phyloP scores from a whole-genome alignment of 495 filamentous ascomycete species.

The Aspergillus biplanus region DNA sequence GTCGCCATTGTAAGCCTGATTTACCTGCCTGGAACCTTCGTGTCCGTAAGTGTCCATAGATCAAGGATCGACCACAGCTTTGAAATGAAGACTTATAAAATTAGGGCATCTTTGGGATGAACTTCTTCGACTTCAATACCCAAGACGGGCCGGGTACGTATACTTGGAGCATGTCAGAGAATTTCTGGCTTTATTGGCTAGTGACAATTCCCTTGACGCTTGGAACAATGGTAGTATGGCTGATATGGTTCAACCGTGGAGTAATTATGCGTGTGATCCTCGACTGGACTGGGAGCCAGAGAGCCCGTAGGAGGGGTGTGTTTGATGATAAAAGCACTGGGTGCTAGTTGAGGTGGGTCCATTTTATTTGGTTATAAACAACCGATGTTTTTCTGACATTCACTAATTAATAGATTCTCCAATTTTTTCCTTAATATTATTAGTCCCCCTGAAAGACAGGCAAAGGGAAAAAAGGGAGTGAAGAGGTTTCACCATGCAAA shows the following conservation, averaged over 20 bases:
- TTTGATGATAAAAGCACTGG: no score
- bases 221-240: constrained; percentile 28
- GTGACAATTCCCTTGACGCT: constrained; percentile 37
- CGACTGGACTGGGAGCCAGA: no score
- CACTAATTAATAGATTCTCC: no score
- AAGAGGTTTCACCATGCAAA: no score
- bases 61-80: background rate
- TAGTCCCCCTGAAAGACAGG: no score
- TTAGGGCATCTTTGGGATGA: constrained; percentile 37
- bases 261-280: background rate
- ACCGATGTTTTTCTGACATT: no score
- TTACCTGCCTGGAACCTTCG: constrained; percentile 45
- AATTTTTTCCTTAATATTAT: no score
- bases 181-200: constrained; percentile 40
- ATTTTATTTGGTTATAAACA: no score
- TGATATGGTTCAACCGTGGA: constrained; percentile 21
- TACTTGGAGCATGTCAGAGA: constrained; percentile 23
- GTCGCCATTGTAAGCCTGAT: constrained; percentile 36
- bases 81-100: background rate
- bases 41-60: constrained; percentile 30
- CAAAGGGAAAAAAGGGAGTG: no score
- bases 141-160: constrained; percentile 5
- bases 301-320: no score
- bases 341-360: no score
- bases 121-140: constrained; percentile 35